These are phyloP conservation scores for Neoboletus magnificus DNA, from an alignment of 768 basidiomycete genomes.

Conservation along the genomic window DNA sequence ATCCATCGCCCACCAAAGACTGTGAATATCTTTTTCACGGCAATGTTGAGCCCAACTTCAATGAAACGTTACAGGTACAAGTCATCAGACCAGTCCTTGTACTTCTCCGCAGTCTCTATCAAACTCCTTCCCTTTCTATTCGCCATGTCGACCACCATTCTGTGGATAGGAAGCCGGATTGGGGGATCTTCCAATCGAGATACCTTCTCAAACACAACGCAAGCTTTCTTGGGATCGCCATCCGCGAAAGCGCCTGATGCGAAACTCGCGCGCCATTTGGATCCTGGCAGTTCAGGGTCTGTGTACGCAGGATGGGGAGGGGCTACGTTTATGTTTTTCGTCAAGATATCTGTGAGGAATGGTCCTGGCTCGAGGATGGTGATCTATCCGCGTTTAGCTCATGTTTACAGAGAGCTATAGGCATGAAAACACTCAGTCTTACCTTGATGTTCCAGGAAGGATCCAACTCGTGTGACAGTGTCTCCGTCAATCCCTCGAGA, in stretches of 20 bases:
- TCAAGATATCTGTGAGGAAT: constrained; percentile 4
- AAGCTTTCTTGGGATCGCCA: constrained; percentile 23
- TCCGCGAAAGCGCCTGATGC: not conserved
- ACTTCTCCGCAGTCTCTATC: constrained; percentile 15
- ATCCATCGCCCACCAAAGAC: too few species aligned
- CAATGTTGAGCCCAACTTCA: too few species aligned
- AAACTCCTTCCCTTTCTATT: constrained; percentile 13
- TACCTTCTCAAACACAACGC: constrained; percentile 17
- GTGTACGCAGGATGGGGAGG: constrained; percentile 18
- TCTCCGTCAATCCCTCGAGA: constrained; percentile 29
- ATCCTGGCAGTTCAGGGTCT: constrained; percentile 4
- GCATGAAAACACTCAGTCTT: not conserved
- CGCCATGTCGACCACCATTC: not conserved
- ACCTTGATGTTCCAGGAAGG: constrained; percentile 24
- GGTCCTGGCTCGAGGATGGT: constrained; percentile 24
- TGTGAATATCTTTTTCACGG: too few species aligned
- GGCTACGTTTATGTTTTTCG: not conserved
- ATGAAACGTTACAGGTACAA: constrained; percentile 12
- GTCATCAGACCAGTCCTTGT: constrained; percentile 24
- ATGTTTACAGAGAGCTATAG: not conserved
- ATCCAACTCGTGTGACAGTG: constrained; percentile 6
- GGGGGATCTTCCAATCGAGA: constrained; percentile 22
- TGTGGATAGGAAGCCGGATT: constrained; percentile 20
- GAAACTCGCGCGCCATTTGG: constrained; percentile 3
- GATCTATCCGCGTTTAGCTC: constrained; percentile 5